phyloP scores from a whole-genome alignment of 495 filamentous ascomycete genomes.

The Aspergillus taichungensis region DNA sequence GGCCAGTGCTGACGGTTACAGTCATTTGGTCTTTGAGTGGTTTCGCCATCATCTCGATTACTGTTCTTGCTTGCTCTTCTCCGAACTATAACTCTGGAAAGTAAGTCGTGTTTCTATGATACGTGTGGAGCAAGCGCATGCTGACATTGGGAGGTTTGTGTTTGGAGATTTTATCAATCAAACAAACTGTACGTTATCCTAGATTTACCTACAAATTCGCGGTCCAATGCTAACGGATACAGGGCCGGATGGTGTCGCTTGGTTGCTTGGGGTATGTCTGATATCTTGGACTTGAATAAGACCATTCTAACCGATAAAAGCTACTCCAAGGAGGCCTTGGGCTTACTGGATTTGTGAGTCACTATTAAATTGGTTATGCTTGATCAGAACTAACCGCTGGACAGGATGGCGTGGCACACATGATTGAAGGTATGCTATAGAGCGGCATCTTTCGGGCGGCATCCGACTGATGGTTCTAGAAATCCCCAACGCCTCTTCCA shows the following conservation, averaged over 20 bases:
- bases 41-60: constrained; percentile 60
- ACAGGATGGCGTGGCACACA: constrained; percentile 47
- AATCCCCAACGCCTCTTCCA: constrained; percentile 58
- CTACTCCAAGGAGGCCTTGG: constrained; percentile 54
- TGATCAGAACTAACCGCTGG: constrained; percentile 5
- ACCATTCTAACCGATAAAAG: constrained; percentile 16
- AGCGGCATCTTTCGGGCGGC: not conserved
- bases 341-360: constrained; percentile 49
- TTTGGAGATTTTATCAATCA: constrained; percentile 51
- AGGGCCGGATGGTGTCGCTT: constrained; percentile 56
- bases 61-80: constrained; percentile 52
- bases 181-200: constrained; percentile 42
- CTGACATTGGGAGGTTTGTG: constrained; percentile 46
- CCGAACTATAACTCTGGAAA: constrained; percentile 51
- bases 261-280: constrained; percentile 46
- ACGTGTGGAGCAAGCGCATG: constrained; percentile 13
- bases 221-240: constrained; percentile 6
- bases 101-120: constrained; percentile 40
- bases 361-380: not conserved
- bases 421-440: constrained; percentile 33
- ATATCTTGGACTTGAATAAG: not conserved
- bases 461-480: constrained; percentile 31
- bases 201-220: not conserved
- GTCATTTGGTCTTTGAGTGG: constrained; percentile 61
- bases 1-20: constrained; percentile 3